phyloP scores from a whole-genome alignment of 2,329 filamentous ascomycete genomes.

The Venturiaceae sp. region DNA sequence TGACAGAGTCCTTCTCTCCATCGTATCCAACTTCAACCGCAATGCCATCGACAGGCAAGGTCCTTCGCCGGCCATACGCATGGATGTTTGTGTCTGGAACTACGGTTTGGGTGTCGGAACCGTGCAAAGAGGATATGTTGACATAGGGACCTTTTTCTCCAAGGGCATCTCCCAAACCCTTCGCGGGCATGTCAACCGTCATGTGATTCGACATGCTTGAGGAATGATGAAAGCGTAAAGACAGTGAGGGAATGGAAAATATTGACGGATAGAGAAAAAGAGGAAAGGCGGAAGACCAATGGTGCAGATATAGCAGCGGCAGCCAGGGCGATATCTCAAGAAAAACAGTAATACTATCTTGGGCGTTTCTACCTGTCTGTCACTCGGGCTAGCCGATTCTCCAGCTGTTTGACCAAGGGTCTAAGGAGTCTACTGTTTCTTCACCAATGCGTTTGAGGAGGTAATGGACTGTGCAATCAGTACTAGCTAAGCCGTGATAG shows the following conservation, averaged over 20 bases:
- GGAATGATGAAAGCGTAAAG: no score
- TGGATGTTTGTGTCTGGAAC: background rate
- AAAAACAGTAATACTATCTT: background rate
- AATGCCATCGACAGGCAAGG: background rate
- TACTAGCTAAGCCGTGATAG: background rate
- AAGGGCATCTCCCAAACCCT: background rate
- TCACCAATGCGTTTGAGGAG: background rate
- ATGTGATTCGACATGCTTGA: background rate
- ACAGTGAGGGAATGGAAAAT: background rate
- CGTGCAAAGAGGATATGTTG: background rate
- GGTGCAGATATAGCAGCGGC: background rate
- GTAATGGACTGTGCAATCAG: background rate
- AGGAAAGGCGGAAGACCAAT: background rate
- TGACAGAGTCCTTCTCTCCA: slow-evolving; percentile 47
- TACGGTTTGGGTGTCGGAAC: background rate
- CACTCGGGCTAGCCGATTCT: background rate
- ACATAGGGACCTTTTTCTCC: background rate
- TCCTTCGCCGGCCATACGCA: background rate
- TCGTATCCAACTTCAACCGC: slow-evolving; percentile 11
- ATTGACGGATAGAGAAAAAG: background rate
- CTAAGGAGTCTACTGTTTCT: background rate
- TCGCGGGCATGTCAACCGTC: background rate
- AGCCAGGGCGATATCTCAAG: background rate
- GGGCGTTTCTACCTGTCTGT: background rate
- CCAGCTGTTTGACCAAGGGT: no score